A percentile compares a stretch with the other conserved stretches of the same genome.
phyloP scores from a whole-genome alignment of 352 stramenopile species.

The Phytophthora pisi region DNA sequence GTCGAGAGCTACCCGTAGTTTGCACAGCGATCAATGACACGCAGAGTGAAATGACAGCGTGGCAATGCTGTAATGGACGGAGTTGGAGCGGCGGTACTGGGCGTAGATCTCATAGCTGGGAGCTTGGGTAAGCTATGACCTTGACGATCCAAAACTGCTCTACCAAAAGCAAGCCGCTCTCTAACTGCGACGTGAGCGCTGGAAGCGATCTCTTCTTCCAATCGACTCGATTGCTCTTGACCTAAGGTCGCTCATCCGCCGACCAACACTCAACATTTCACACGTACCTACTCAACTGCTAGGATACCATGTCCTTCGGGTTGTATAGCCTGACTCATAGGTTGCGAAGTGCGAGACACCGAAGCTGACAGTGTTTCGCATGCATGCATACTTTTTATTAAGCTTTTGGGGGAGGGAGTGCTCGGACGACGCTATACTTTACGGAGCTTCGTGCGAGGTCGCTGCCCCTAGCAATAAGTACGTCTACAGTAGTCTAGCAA shows the following conservation, averaged over 20 bases:
- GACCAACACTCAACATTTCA: slow-evolving; percentile 7
- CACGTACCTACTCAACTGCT: too few species aligned
- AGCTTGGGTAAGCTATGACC: too few species aligned
- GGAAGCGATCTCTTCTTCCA: not conserved
- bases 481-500: not conserved
- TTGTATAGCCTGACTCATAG: too few species aligned
- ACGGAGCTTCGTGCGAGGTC: not conserved
- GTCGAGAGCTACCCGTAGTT: not conserved
- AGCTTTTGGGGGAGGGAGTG: not conserved
- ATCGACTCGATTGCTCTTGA: not conserved
- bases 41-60: too few species aligned
- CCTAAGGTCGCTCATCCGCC: not conserved
- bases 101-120: too few species aligned
- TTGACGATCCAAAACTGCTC: too few species aligned
- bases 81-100: too few species aligned
- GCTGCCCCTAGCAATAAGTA: slow-evolving; percentile 6
- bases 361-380: too few species aligned
- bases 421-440: not conserved
- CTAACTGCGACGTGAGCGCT: too few species aligned
- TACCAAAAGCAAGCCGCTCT: too few species aligned
- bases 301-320: not conserved
- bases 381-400: not conserved
- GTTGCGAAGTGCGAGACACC: too few species aligned
- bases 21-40: not conserved
- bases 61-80: too few species aligned